Evolutionary conservation across 805 yeast species (phyloP), one percentile per base, ranked within the genome.

Genomic region (Metschnikowia picachoensis): DNA sequence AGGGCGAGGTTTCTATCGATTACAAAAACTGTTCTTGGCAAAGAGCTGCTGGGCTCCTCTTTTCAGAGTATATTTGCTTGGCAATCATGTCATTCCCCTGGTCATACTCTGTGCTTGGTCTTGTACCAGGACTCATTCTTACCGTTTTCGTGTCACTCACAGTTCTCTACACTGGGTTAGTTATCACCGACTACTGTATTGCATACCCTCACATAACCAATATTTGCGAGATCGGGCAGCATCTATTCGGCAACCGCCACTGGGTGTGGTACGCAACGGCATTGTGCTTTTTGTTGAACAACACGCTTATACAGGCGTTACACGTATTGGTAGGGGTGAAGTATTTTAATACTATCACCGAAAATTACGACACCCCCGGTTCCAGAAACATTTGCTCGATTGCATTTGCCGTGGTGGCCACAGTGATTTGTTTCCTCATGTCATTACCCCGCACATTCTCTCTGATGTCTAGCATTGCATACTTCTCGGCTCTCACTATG

Each of bases 51-150:
- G 82, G 81, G n/a, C 66, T 80, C 35, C 62, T 80, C 43, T 77
- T 80, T 50, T 75, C 81, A 1, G 85, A 80, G 58, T 80, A 80
- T 59, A 78, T 79, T 30, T 80, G 83, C 53, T 66, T 80, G 49
- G 85, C 85, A 12, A 78, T 79, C 48, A 72, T 80, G 80, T 76
- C 82, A n/a, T 80, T 80, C 58, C 85, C 85, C 0, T 78, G 83
- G 83, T 76, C 82, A 10, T 80, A 77, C 53, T 77, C 83, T 3
- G 79, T 79, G 3, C 61, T 80, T 15, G 85, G 85, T 0, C 60
- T 80, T 8, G 75, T 79, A 2, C 82, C 83, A 1, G 85, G 85
- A 1, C 62, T 80, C 27, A 75, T 80, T 28, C 56, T 79, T 40
- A 80, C 84, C 0, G 70, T 71, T 1, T 74, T 75, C 43, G 79